phyloP scores from a whole-genome alignment of 2,329 filamentous ascomycete genomes.

The Shiraia sp. region DNA sequence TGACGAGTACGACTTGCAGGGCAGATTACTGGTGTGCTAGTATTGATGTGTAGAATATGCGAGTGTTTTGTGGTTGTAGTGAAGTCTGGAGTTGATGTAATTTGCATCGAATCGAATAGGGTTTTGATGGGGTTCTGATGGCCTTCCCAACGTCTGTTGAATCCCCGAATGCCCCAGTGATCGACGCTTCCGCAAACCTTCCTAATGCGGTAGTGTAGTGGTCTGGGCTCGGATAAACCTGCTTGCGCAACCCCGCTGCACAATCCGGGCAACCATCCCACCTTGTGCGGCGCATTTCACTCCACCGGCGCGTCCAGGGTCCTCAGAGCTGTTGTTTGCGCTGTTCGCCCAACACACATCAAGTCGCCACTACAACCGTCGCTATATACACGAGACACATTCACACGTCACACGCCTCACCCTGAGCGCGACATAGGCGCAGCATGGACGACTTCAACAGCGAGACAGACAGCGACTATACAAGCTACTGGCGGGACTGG shows the following conservation, averaged over 20 bases:
- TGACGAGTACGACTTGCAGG: constrained; percentile 7
- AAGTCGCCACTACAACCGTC: constrained; percentile 12
- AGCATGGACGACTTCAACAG: constrained; percentile 96
- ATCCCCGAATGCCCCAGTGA: too few relatives aligned
- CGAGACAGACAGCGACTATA: constrained; percentile 98
- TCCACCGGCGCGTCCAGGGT: constrained; percentile 19
- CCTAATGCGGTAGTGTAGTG: background rate
- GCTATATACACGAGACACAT: background rate
- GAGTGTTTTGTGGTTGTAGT: background rate
- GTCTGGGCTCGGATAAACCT: constrained; percentile 7
- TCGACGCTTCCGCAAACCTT: constrained; percentile 1
- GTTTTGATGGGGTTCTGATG: background rate
- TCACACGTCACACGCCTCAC: too few relatives aligned
- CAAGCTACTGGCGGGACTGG: constrained; percentile 99
- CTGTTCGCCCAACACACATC: constrained; percentile 12
- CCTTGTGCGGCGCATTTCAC: constrained; percentile 24
- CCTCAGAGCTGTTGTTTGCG: constrained; percentile 7
- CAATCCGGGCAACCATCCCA: constrained; percentile 14
- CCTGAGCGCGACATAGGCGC: constrained; percentile 13
- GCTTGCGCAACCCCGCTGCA: constrained; percentile 6
- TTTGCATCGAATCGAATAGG: too few relatives aligned
- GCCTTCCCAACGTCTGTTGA: too few relatives aligned
- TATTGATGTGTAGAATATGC: background rate
- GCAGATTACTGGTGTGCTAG: constrained; percentile 22
- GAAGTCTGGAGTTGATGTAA: too few relatives aligned